These are phyloP conservation scores for Podaxis mareebaensis DNA, from an alignment of 768 basidiomycete genomes.

Conservation along the genomic window DNA sequence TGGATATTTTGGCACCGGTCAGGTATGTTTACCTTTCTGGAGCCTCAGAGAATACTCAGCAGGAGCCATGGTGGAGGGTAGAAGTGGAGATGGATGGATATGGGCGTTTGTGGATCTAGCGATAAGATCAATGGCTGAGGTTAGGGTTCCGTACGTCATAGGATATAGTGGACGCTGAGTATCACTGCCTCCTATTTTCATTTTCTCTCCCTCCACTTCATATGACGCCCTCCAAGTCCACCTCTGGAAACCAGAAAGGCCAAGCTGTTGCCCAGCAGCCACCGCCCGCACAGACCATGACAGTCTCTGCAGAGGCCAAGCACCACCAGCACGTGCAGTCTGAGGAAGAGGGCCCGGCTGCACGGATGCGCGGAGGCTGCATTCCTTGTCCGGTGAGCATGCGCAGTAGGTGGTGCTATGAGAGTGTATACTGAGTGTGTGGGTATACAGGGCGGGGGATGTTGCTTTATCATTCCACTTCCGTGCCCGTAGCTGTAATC, in stretches of 20 bases:
- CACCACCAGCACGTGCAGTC: conserved; percentile 13
- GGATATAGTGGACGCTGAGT: neutral
- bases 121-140: conserved; percentile 20
- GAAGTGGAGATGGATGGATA: conserved; percentile 15
- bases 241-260: neutral
- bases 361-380: conserved; percentile 29
- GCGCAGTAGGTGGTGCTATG: neutral
- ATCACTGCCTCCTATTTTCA: neutral
- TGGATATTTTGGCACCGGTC: no score
- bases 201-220: neutral
- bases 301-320: conserved; percentile 10
- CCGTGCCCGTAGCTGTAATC: conserved; percentile 28
- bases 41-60: conserved; percentile 57
- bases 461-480: conserved; percentile 36
- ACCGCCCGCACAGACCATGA: conserved; percentile 19
- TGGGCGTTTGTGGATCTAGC: neutral
- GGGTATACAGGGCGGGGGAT: conserved; percentile 30
- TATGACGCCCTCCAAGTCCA: neutral
- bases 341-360: conserved; percentile 18
- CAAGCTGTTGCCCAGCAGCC: conserved; percentile 19
- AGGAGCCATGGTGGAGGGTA: conserved; percentile 36
- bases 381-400: conserved; percentile 28
- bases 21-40: conserved; percentile 44
- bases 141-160: conserved; percentile 15
- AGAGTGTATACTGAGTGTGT: conserved; percentile 4